Conservation (phyloP, 1,284 basidiomycete genomes). For the Caloboletus firmus region DNA sequence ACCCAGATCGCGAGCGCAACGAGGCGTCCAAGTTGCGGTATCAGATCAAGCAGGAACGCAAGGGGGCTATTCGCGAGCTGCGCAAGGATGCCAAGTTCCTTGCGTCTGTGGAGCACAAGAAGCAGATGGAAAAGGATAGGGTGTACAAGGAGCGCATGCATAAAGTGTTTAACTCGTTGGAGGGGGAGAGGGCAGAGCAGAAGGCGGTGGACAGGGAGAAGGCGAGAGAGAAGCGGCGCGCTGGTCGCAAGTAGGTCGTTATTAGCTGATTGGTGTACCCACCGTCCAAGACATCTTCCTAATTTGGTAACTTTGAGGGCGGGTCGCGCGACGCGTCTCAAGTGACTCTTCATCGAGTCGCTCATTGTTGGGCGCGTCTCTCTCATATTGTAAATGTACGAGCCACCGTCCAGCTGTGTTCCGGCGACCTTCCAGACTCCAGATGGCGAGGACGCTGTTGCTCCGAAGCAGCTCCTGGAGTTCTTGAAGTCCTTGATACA, state of each 20-base stretch:
- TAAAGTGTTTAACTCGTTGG: constrained; percentile 78
- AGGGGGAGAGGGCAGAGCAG: constrained; percentile 92
- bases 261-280: not conserved
- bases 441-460: constrained; percentile 34
- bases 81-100: constrained; percentile 95
- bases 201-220: constrained; percentile 89
- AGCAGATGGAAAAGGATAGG: constrained; percentile 81
- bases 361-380: not conserved
- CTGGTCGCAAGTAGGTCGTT: constrained; percentile 60
- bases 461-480: constrained; percentile 46
- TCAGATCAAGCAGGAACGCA: constrained; percentile 93
- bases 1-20: constrained; percentile 92
- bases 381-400: constrained; percentile 17
- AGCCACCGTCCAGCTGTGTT: constrained; percentile 31
- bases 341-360: too few species aligned
- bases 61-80: constrained; percentile 95
- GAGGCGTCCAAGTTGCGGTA: constrained; percentile 84
- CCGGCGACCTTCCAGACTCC: constrained; percentile 43
- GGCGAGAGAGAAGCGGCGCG: constrained; percentile 69
- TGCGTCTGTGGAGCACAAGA: constrained; percentile 82
- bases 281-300: not conserved
- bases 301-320: constrained; percentile 7
- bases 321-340: constrained; percentile 13
- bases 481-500: constrained; percentile 45
- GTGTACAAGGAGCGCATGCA: constrained; percentile 81